Evolutionary conservation across 352 stramenopile genomes (phyloP), one percentile per base, ranked within the genome.

Genomic region (Globisporangium emineosum): DNA sequence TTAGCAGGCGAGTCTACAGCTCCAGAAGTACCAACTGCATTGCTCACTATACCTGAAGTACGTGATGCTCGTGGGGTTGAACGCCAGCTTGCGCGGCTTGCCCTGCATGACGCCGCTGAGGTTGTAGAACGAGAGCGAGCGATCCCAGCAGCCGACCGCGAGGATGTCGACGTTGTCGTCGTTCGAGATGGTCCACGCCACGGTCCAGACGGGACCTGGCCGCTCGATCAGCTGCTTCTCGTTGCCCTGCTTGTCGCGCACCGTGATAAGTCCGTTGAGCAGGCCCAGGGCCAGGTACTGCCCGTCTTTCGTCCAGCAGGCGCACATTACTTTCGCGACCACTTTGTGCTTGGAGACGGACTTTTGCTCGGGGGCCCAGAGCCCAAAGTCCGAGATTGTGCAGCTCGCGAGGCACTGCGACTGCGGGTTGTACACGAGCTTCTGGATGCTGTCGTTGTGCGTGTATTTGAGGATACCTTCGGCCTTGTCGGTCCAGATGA

Each of bases 401-500:
- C 93, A 98, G 66, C 89, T 97, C 25, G 88, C 90, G 29, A 98
- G 88, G 64, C 88, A 94, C 40, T 98, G 84, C 5, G 91, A 96
- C 49, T 94, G 83, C 17, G 94, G 93, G 51, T 97, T 98, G 73
- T 98, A 98, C 49, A 77, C 77, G 33, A 98, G 76, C 43, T 90
- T 88, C 68, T 98, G 92, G 59, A 98, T 96, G 19, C 81, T 90
- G 65, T 97, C 91, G 68, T 96, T 97, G 86, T 98, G 96, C 37
- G 88, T 97, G 78, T 98, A 98, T 80, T 98, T 98, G 65, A 98
- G 84, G 53, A 98, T 91, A 12, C 92, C 93, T 61, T 98, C 89
- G 47, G 88, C 93, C 60, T 97, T 98, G 67, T 90, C 81, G 27
- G 86, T 98, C 96, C 96, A 98, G 68, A 98, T 98, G 63, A 98